Conservation (phyloP, 441 rosid genomes). For the Pelargonium myrrhifolium region DNA sequence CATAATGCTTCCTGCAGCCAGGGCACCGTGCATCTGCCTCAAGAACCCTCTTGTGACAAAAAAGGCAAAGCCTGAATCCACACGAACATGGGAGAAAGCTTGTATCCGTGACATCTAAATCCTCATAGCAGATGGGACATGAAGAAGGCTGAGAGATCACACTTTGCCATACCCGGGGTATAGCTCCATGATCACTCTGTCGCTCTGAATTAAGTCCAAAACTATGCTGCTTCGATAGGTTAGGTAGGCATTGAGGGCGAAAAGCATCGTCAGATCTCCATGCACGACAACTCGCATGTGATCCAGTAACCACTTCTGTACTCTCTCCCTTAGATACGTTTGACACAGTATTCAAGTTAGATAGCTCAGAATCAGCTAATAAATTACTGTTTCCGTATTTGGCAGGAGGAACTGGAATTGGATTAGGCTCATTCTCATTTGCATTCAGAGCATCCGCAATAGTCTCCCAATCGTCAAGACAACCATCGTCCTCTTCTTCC, state of each 20-base stretch:
- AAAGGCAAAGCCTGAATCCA: constrained; percentile 49
- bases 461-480: constrained; percentile 53
- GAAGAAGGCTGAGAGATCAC: constrained; percentile 28
- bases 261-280: constrained; percentile 41
- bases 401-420: constrained; percentile 8
- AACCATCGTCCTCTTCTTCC: constrained; percentile 37
- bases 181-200: constrained; percentile 21
- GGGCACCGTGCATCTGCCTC: constrained; percentile 52
- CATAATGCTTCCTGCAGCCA: constrained; percentile 44
- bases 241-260: constrained; percentile 39
- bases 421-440: constrained; percentile 18
- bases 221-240: constrained; percentile 30
- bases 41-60: constrained; percentile 50
- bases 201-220: constrained; percentile 22
- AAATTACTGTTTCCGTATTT: constrained; percentile 10
- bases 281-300: constrained; percentile 24
- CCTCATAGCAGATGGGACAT: constrained; percentile 47
- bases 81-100: constrained; percentile 46
- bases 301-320: constrained; percentile 8
- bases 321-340: constrained; percentile 10
- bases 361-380: constrained; percentile 8
- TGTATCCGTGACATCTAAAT: constrained; percentile 44
- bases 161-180: constrained; percentile 14
- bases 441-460: constrained; percentile 48
- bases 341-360: constrained; percentile 5